These are phyloP conservation scores for Candida neerlandica DNA, from an alignment of 1,139 yeast species.

Conservation along the genomic window DNA sequence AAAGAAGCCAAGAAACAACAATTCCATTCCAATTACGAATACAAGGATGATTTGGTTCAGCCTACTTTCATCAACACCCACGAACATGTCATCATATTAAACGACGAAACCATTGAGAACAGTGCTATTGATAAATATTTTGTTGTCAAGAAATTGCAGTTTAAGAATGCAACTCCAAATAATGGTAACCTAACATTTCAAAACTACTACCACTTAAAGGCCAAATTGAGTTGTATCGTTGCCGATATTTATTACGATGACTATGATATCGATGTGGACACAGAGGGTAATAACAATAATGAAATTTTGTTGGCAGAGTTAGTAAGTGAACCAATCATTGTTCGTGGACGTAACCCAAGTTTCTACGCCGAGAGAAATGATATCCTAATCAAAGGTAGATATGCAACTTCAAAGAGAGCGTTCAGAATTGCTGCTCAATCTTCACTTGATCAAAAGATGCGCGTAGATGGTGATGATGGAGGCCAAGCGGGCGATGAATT, in stretches of 20 bases:
- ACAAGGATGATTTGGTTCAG: slow-evolving; percentile 23
- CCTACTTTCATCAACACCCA: slow-evolving; percentile 25
- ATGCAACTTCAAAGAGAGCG: slow-evolving; percentile 24
- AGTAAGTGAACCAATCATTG: slow-evolving; percentile 56
- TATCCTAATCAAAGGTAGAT: slow-evolving; percentile 38
- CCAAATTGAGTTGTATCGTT: slow-evolving; percentile 48
- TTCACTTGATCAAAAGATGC: slow-evolving; percentile 7
- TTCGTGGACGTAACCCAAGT: slow-evolving; percentile 67
- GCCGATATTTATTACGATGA: slow-evolving; percentile 48
- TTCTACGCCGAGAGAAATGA: slow-evolving; percentile 62
- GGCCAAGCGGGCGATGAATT: slow-evolving; percentile 13
- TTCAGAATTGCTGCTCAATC: slow-evolving; percentile 21
- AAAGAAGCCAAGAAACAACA: slow-evolving; percentile 20
- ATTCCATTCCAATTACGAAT: slow-evolving; percentile 14
- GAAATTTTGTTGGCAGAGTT: slow-evolving; percentile 39
- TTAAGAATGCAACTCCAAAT: slow-evolving; percentile 65
- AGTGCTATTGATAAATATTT: slow-evolving; percentile 36
- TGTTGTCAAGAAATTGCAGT: slow-evolving; percentile 51
- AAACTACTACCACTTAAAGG: slow-evolving; percentile 55
- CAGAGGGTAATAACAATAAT: slow-evolving; percentile 23
- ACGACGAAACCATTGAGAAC: slow-evolving; percentile 25
- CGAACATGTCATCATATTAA: slow-evolving; percentile 36
- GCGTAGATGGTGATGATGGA: slow-evolving; percentile 9
- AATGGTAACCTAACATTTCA: slow-evolving; percentile 61
- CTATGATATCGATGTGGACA: slow-evolving; percentile 34